phyloP scores from a whole-genome alignment of 2,329 filamentous ascomycete genomes.

The Xylaria multiplex region DNA sequence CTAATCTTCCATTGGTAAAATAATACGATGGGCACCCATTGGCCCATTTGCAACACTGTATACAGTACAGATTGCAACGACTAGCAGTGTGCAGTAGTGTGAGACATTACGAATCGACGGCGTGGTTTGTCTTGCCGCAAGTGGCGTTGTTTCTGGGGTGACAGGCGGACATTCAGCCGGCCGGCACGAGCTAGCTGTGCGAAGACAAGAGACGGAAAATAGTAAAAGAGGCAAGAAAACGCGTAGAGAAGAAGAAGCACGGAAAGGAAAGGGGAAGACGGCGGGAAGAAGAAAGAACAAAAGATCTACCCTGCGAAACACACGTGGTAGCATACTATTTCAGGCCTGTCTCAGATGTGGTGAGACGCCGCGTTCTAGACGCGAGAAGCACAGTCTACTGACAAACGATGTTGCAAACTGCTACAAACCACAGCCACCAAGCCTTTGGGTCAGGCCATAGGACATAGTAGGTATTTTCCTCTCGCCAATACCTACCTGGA shows the following conservation, averaged over 20 bases:
- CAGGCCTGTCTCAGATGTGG: conserved; percentile 24
- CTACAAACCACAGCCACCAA: not conserved
- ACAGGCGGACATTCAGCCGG: conserved; percentile 2
- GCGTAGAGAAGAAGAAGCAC: not conserved
- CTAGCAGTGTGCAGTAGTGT: not conserved
- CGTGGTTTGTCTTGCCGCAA: not conserved
- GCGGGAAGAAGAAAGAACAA: conserved; percentile 16
- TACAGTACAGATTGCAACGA: not conserved
- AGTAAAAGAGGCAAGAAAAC: not conserved
- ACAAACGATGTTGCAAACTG: conserved; percentile 18
- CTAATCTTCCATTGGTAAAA: not conserved
- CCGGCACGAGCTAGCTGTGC: too few species aligned
- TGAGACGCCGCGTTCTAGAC: not conserved
- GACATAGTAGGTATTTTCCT: too few species aligned
- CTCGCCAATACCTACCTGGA: not conserved
- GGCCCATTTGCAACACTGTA: too few species aligned
- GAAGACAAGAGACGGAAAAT: not conserved
- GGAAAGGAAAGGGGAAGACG: not conserved
- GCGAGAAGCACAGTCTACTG: not conserved
- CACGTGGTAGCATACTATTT: conserved; percentile 28
- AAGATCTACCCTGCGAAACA: conserved; percentile 30
- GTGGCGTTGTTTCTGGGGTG: conserved; percentile 22
- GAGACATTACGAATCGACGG: not conserved
- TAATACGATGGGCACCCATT: too few species aligned
- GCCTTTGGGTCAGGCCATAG: not conserved